A percentile compares a stretch with the other conserved stretches of the same genome.
Evolutionary conservation across 2,329 filamentous ascomycete genomes (phyloP).

Genomic region (Fusarium agapanthi): DNA sequence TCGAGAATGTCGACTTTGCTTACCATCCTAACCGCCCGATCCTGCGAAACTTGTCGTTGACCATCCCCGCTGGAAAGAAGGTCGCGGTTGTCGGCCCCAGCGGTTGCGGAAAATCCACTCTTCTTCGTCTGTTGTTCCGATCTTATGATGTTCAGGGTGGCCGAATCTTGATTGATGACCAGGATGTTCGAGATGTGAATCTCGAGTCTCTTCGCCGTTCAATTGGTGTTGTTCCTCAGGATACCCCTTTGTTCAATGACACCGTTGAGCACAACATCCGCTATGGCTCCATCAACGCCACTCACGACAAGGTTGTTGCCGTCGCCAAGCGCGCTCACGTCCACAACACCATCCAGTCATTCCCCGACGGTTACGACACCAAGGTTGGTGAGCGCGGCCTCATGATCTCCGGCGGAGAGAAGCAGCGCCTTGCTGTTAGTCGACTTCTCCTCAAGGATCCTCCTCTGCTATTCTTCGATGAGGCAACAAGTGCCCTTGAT

Average conservation of each 20-base stretch:
- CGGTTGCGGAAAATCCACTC: constrained; percentile 95
- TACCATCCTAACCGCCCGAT: constrained; percentile 90
- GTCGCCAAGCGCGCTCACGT: constrained; percentile 86
- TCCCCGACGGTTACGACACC: constrained; percentile 89
- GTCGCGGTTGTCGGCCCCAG: constrained; percentile 94
- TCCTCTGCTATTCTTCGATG: constrained; percentile 91
- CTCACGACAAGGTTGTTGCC: constrained; percentile 74
- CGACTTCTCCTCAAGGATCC: constrained; percentile 88
- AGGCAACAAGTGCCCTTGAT: constrained; percentile 91
- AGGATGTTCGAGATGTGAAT: constrained; percentile 85
- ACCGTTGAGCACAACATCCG: constrained; percentile 95
- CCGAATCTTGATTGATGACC: constrained; percentile 88
- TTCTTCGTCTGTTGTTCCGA: constrained; percentile 89
- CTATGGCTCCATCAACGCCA: constrained; percentile 85
- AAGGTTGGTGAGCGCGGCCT: constrained; percentile 93
- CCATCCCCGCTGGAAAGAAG: constrained; percentile 95
- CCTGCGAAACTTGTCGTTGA: constrained; percentile 82
- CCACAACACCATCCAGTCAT: constrained; percentile 79
- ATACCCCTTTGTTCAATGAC: constrained; percentile 97
- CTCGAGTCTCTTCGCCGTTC: constrained; percentile 83
- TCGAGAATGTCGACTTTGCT: constrained; percentile 94
- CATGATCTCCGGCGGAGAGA: constrained; percentile 97
- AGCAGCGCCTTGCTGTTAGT: constrained; percentile 87
- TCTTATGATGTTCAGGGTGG: constrained; percentile 91
- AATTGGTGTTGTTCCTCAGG: constrained; percentile 96